Percentiles rank a stretch among this genome's conserved stretches.
Conservation (phyloP, 2,329 filamentous ascomycete species). For the Phialophora verrucosa region DNA sequence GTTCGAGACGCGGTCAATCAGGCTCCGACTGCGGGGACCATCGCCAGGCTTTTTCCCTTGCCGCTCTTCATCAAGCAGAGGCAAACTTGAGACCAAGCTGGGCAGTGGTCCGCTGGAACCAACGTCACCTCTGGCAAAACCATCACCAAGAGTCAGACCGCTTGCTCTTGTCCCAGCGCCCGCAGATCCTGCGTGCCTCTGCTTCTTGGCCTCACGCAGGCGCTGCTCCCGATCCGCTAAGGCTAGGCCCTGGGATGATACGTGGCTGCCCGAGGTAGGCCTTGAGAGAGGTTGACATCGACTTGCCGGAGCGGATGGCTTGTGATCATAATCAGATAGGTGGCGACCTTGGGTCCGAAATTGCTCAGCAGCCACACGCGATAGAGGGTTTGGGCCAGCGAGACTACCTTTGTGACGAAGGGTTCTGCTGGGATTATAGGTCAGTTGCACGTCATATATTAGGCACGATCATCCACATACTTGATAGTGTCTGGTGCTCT, state of each 20-base stretch:
- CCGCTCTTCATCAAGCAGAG: background rate
- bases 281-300: background rate
- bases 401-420: conserved; percentile 3
- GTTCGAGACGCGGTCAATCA: background rate
- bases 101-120: background rate
- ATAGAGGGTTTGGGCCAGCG: conserved; percentile 13
- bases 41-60: background rate
- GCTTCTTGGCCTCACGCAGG: conserved; percentile 8
- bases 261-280: background rate
- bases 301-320: background rate
- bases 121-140: conserved; percentile 17
- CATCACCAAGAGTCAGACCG: conserved; percentile 7
- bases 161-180: conserved; percentile 12
- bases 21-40: background rate
- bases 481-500: conserved; percentile 14
- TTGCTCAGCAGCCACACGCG: conserved; percentile 26
- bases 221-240: conserved; percentile 18
- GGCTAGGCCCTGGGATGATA: background rate
- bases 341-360: conserved; percentile 22
- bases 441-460: conserved; percentile 2
- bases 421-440: conserved; percentile 5
- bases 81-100: background rate
- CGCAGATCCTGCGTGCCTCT: background rate
- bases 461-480: conserved; percentile 13
- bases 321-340: background rate